Conservation (phyloP, 306 rosid species). For the Macrotyloma uniflorum region DNA sequence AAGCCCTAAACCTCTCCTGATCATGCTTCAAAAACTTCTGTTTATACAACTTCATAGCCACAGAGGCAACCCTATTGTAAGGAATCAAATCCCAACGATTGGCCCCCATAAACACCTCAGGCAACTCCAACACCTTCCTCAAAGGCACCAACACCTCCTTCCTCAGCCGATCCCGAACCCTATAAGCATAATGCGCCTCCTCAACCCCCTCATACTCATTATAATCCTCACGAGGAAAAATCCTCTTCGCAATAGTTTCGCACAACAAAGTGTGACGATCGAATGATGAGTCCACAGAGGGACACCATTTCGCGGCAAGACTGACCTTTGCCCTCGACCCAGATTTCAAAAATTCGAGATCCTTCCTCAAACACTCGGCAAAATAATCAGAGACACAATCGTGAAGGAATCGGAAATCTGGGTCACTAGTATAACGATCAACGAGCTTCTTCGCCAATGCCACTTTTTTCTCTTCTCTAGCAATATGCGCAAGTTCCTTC, state of each 20-base stretch:
- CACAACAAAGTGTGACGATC: constrained; percentile 64
- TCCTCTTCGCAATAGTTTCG: constrained; percentile 63
- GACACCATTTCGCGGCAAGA: constrained; percentile 86
- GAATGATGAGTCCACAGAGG: constrained; percentile 70
- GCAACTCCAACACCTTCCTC: constrained; percentile 66
- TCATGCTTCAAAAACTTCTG: constrained; percentile 61
- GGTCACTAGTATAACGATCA: constrained; percentile 43
- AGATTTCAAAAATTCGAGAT: constrained; percentile 47
- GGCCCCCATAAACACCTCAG: constrained; percentile 71
- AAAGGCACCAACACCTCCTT: constrained; percentile 67
- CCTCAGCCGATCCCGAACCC: constrained; percentile 71
- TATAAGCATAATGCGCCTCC: constrained; percentile 72
- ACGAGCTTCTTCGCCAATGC: constrained; percentile 66
- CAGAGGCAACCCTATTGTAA: constrained; percentile 67
- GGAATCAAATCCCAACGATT: constrained; percentile 59
- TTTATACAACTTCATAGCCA: constrained; percentile 64
- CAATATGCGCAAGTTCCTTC: constrained; percentile 46
- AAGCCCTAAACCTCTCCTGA: constrained; percentile 50
- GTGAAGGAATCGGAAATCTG: constrained; percentile 46
- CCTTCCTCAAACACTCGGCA: constrained; percentile 55
- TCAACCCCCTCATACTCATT: constrained; percentile 62
- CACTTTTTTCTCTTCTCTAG: constrained; percentile 48
- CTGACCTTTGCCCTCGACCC: constrained; percentile 44
- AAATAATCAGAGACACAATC: constrained; percentile 61
- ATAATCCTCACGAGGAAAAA: constrained; percentile 51